Evolutionary conservation across 2,329 filamentous ascomycete genomes (phyloP).

Genomic region (Didymella pomorum): DNA sequence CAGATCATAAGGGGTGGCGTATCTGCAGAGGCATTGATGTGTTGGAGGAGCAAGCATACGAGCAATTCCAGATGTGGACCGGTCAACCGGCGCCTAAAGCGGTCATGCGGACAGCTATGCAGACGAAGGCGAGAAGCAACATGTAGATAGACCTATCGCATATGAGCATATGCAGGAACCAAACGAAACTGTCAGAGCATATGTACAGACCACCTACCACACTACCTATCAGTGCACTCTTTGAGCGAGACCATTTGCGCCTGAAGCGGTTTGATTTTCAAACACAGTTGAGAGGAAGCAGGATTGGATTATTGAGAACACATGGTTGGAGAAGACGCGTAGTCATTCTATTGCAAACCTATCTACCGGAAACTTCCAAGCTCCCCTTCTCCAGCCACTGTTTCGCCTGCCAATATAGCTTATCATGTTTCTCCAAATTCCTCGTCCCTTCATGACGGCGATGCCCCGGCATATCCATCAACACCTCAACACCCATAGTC

Average conservation of each 20-base stretch:
- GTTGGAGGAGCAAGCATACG: constrained; percentile 11
- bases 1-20: constrained; percentile 1
- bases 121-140: background rate
- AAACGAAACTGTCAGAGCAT: background rate
- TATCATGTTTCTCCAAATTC: background rate
- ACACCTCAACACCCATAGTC: background rate
- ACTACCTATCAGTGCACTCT: background rate
- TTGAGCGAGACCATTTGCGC: background rate
- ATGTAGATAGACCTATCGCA: background rate
- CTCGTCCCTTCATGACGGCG: background rate
- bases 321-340: background rate
- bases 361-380: background rate
- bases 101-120: constrained; percentile 6
- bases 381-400: background rate
- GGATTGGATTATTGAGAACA: background rate
- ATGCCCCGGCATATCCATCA: background rate
- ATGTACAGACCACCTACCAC: background rate
- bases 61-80: constrained; percentile 9
- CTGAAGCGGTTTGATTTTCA: background rate
- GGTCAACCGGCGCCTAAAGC: background rate
- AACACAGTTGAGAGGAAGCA: too few species aligned
- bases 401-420: background rate
- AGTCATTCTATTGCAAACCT: too few species aligned
- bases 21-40: constrained; percentile 7
- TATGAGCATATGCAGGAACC: too few species aligned